Base-by-base conservation (phyloP, 2,329 filamentous ascomycete species). In the Colletotrichum tanaceti region DNA sequence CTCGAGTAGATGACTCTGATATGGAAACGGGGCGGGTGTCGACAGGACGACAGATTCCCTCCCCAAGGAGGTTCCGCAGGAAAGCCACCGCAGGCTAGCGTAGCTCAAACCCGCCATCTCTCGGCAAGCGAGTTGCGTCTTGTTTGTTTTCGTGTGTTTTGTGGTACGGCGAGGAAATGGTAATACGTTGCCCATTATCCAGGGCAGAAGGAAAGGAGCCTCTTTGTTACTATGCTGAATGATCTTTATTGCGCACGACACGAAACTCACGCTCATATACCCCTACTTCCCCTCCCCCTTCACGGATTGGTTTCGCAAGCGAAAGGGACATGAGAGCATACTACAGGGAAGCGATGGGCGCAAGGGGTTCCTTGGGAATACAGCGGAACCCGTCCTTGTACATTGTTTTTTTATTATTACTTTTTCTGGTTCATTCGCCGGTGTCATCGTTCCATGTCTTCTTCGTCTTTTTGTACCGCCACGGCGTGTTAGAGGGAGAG, bases 71-170 rank as follows among this genome's bases (percentile, higher is more conserved):
- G n/a, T n/a, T n/a, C 55, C 38, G 50, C 62, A 60, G 43, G 50
- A 60, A 28, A 47, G 60, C 57, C 58, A 44, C 35, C 44, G 58
- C 55, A 66, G 57, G 59, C 59, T 58, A 60, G 61, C 65, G 58
- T 61, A 61, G 65, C 62, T 65, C 24, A 22, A 50, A 39, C 16
- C 46, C 35, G 41, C 44, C 44, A 52, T 55, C 50, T 50, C 66
- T 68, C 64, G 62, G 66, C 63, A 66, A 66, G 44, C 66, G 50
- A 64, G 47, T 41, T 61, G 49, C 64, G 43, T 65, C 57, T 39
- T 69, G 63, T 67, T 69, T 69, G 18, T 50, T 49, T 49, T 68
- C 22, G 52, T 47, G 43, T 18, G 54, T 41, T 58, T 57, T 58
- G 49, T 65, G 16, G 16, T 38, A 39, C 16, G 52, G 28, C 49